Base-by-base conservation (phyloP, 1,139 yeast species). In the Oligophagozyma castellii region DNA sequence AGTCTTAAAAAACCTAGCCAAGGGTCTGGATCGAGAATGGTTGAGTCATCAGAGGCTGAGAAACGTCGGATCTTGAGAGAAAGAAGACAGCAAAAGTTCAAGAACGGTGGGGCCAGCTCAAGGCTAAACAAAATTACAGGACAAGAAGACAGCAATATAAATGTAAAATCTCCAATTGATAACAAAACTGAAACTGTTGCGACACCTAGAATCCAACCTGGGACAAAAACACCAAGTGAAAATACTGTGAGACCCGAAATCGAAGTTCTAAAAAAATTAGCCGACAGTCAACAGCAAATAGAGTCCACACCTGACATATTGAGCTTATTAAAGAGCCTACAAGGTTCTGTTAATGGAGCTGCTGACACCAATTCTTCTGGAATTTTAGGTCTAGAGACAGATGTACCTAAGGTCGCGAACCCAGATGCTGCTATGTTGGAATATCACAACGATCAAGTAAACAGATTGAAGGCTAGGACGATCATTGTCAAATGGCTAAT, bases 51-150 rank as follows among this genome's bases (percentile, higher is more conserved):
- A 18, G 77, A 73, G 4, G 76, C 72, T 25, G 86, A 77, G 43
- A 74, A 70, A 55, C 67, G 74, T 42, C 59, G 62, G 33, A 43
- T 73, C 16, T 55, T 76, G 22, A 63, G 84, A 36, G 84, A 77
- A 46, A 65, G 83, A 46, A 63, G 86, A 41, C 76, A 72, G 29
- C 77, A 79, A 39, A 76, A 74, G 50, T 65, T 77, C 62, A 60
- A 64, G 30, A 60, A 67, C 35, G 76, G 78, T 3, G 64, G 65
- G 27, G 77, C 73, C 14, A 48, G 68, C 3, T 61, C 62, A 12
- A 59, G 89, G 34, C 53, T 77, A 43, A 70, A 67, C 37, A 66
- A 58, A 34, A 67, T 67, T 36, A 57, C 66, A 1, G 68, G 68
- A 1, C 55, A 55, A 5, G 35, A 48, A 16, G 53, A 50, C 23